Evolutionary conservation across 1,284 basidiomycete species (phyloP), one percentile per base, ranked within the genome.

Genomic region (Farysia itapuensis): DNA sequence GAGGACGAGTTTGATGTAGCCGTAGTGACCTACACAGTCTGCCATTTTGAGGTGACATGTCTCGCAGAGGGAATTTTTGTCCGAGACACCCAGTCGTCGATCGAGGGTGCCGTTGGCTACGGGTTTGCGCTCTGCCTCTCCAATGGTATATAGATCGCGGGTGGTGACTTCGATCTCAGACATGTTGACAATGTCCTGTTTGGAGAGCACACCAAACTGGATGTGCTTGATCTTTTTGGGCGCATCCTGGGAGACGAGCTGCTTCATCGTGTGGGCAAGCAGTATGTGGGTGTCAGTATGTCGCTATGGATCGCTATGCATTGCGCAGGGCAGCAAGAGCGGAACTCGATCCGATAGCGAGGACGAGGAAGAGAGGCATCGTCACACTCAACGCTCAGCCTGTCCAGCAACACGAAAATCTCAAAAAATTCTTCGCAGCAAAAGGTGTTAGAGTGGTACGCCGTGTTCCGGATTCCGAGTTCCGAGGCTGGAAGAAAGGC

Each of bases 21-120:
- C 93, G 77, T 94, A 96, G 78, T 97, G 93, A 1, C 95, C 95
- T 5, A 97, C 93, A 77, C 95, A 99, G 64, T 96, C 91, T 2
- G 92, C 88, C 47, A 90, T 86, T 31, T 85, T 86, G 57, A 92
- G 84, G 13, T 91, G 91, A 73, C 95, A 99, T 0, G 95, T 99
- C 77, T 94, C 88, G 78, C 95, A 99, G 63, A 86, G 88, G 9
- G 88, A 84, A 54, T 82, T 84, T 80, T 98, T 98, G 77, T 96
- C 92, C 32, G 90, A 91, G 2, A 94, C 94, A 34, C 95, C 95
- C 44, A 76, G 39, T 11, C 74, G 60, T n/a, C 72, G 52, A 41
- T 76, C 74, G 5, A 76, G 51, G 8, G 68, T 67, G 39, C 74
- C 74, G 25, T 71, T 65, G n/a, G 52, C 52, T 13, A 68, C 66